phyloP scores from a whole-genome alignment of 192 early-diverging fungal genomes.

The Backusella tuberculispora region DNA sequence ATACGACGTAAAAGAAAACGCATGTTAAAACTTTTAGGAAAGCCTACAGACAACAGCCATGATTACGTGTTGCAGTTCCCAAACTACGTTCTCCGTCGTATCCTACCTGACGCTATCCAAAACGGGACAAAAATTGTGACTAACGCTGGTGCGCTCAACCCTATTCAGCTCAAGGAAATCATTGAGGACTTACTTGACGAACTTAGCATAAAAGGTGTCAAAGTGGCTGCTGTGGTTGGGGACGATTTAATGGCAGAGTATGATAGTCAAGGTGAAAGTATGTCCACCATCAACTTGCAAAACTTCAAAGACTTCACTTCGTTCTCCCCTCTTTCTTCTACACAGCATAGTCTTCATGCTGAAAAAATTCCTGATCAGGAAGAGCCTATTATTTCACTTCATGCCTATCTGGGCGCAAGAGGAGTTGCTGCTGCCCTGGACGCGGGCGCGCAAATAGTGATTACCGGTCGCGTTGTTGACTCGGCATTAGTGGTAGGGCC shows the following conservation, averaged over 20 bases:
- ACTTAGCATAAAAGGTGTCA: conserved; percentile 49
- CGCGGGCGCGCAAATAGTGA: conserved; percentile 60
- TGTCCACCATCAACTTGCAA: conserved; percentile 15
- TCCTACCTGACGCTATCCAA: conserved; percentile 53
- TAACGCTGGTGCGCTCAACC: conserved; percentile 67
- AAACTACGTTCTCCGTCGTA: conserved; percentile 51
- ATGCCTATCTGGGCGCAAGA: conserved; percentile 62
- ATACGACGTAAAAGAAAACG: conserved; percentile 46
- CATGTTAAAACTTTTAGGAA: not conserved
- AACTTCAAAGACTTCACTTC: not conserved
- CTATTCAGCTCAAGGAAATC: conserved; percentile 57
- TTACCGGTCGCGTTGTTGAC: conserved; percentile 73
- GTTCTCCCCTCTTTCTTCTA: conserved; percentile 23
- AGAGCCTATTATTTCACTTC: conserved; percentile 57
- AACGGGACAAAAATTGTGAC: conserved; percentile 64
- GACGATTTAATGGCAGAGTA: conserved; percentile 50
- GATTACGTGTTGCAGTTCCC: conserved; percentile 54
- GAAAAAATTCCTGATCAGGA: conserved; percentile 53
- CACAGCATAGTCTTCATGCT: conserved; percentile 31
- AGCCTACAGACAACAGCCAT: not conserved
- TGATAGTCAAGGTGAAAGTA: not conserved
- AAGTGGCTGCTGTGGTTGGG: conserved; percentile 67
- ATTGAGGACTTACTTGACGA: conserved; percentile 51
- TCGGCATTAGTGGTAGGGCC: conserved; percentile 66
- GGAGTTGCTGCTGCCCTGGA: conserved; percentile 60